Percentiles rank a stretch among this genome's conserved stretches.
phyloP scores from a whole-genome alignment of 441 rosid genomes.

The Adansonia rubrostipa region DNA sequence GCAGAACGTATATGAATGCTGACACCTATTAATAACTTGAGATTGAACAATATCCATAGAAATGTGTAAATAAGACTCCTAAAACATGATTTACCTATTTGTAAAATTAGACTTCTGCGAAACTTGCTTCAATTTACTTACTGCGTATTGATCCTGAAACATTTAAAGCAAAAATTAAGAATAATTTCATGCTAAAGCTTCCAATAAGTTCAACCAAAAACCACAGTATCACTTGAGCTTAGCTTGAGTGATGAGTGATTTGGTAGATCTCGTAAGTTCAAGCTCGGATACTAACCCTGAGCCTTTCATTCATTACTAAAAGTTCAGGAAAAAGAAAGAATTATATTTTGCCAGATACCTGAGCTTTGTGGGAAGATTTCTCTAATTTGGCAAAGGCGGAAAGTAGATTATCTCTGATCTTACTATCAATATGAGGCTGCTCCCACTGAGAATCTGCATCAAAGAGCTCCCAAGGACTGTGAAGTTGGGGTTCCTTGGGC shows the following conservation, averaged over 20 bases:
- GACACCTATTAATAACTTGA: background rate
- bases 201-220: background rate
- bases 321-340: background rate
- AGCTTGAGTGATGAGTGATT: background rate
- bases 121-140: slow-evolving; percentile 77
- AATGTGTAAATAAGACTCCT: background rate
- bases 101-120: slow-evolving; percentile 70
- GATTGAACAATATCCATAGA: background rate
- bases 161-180: slow-evolving; percentile 31
- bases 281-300: background rate
- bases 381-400: slow-evolving; percentile 64
- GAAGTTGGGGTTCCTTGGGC: slow-evolving; percentile 73
- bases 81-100: slow-evolving; percentile 62
- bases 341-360: slow-evolving; percentile 47
- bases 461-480: slow-evolving; percentile 99
- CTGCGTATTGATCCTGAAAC: slow-evolving; percentile 83
- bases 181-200: background rate
- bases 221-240: slow-evolving; percentile 4
- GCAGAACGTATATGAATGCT: background rate
- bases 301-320: background rate
- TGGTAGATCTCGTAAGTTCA: background rate
- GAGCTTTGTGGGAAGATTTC: slow-evolving; percentile 53
- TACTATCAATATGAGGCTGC: slow-evolving; percentile 73
- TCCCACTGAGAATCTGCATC: slow-evolving; percentile 75
- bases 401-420: slow-evolving; percentile 55